Evolutionary conservation across 2,329 filamentous ascomycete genomes (phyloP), one percentile per base, ranked within the genome.

Genomic region (Dendrostoma leiphaemia): DNA sequence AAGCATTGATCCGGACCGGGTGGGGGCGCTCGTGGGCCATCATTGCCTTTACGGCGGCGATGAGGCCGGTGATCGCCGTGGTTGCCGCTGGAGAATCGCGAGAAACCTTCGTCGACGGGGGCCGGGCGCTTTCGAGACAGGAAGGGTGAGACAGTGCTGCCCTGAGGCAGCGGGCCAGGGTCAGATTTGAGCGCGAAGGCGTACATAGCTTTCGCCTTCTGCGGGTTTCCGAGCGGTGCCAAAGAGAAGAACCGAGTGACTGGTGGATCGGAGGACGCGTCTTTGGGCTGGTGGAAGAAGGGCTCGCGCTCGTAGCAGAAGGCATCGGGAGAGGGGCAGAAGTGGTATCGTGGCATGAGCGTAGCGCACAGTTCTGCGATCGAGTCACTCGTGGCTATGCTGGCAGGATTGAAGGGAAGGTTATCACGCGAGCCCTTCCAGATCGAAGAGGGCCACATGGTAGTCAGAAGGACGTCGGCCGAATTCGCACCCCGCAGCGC

Each of bases 161-260:
- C 91, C 0, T 74, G 62, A 0, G 92, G 89, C 2, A 91, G 72
- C 3, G 79, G 75, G 5, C 82, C 72, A 1, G 84, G 74, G 6
- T 79, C 70, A 37, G 89, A 84, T 7, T 79, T 80, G 10, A 97
- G 77, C 2, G 77, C 81, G 67, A 93, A 93, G 6, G 88, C 90
- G 63, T 91, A 93, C 63, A 93, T 78, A 51, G 86, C 83, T 68
- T 93, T 97, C 47, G 89, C 85, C 69, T 95, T 96, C 19, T 77
- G 75, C 0, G 80, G 60, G 64, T 95, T 96, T 53, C 84, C 89
- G 64, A 84, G 92, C 0, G 88, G 79, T 0, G 91, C 92, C 50
- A 97, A 76, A 50, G 91, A 95, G 63, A 97, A 89, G 73, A 99
- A 99, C 17, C 94, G 85, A 1, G 94, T 97, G 9, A 95, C 71